Evolutionary conservation across 1,284 basidiomycete species (phyloP), one percentile per base, ranked within the genome.

Genomic region (Leccinum pachyderme): DNA sequence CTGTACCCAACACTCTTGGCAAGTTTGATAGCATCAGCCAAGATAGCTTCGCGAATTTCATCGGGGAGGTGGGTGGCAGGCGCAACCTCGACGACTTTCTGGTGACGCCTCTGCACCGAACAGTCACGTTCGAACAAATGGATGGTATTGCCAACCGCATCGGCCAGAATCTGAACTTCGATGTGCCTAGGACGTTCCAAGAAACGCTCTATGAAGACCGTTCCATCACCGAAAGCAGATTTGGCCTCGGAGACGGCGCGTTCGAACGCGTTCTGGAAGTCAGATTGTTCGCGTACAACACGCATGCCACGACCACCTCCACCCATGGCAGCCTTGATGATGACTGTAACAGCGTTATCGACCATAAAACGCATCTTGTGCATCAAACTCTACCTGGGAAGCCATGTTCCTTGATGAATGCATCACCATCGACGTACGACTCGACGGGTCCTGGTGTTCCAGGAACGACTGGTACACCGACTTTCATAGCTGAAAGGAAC

Each of bases 281-380:
- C 90, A 48, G 87, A 88, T 72, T 93, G 87, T 68, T 94, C 91
- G 60, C 93, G 87, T 35, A 99, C 96, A 57, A 98, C 95, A 72
- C 96, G 91, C 96, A 99, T 99, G 61, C 96, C 96, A 68, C 95
- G 91, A 56, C 96, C 96, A 69, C 96, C 96, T 63, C 96, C 96
- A 57, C 96, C 96, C 93, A 98, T 97, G 25, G 95, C 95, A 48
- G 95, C 95, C 77, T 98, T 97, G 82, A 97, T 95, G 72, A 96
- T 95, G 49, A 95, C 92, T 89, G 56, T 5, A 53, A 44, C 43
- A 8, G 13, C 15, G 25, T 29, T 11, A 27, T 51, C 24, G 12
- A 33, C 7, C 32, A 45, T 54, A 32, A 27, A 46, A 55, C 46
- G 55, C 57, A 27, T 28, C 8, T 35, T 35, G 5, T 12, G 25